Evolutionary conservation across 2,329 filamentous ascomycete species (phyloP).

Genomic region (Aspergillus spinulosporus): DNA sequence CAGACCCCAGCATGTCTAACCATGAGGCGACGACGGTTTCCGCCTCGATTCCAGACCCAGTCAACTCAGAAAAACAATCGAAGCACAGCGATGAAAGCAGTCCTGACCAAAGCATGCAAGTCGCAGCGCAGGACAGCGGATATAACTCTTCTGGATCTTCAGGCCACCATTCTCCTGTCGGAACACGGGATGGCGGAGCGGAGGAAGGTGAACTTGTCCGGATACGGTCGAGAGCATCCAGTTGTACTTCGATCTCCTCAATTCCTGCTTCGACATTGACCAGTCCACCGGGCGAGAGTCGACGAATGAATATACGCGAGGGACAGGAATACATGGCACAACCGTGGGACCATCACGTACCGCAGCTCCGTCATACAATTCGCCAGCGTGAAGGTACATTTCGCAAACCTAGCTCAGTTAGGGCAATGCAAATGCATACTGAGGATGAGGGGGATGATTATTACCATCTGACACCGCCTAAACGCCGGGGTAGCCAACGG

Average conservation of each 20-base stretch:
- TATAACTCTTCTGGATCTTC: constrained; percentile 39
- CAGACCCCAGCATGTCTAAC: too few species aligned
- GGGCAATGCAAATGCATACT: constrained; percentile 47
- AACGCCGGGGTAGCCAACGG: constrained; percentile 31
- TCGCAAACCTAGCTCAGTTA: constrained; percentile 48
- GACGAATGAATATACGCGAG: constrained; percentile 24
- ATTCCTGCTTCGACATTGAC: constrained; percentile 42
- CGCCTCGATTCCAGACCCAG: neutral
- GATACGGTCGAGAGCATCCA: constrained; percentile 35
- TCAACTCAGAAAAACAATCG: constrained; percentile 1
- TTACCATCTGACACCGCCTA: constrained; percentile 36
- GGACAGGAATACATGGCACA: constrained; percentile 16
- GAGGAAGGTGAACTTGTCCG: constrained; percentile 31
- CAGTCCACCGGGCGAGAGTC: constrained; percentile 31
- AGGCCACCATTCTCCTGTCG: constrained; percentile 30
- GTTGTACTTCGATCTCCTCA: constrained; percentile 45
- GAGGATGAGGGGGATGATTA: constrained; percentile 46
- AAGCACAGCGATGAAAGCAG: constrained; percentile 15
- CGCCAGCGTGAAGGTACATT: constrained; percentile 41
- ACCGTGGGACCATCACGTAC: constrained; percentile 22
- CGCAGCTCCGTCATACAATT: constrained; percentile 28
- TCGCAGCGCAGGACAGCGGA: constrained; percentile 29
- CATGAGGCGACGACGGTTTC: neutral
- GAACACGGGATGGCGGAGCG: constrained; percentile 27
- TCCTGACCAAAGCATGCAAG: constrained; percentile 23